phyloP scores from a whole-genome alignment of 805 yeast genomes.

The Teunomyces tritomae region DNA sequence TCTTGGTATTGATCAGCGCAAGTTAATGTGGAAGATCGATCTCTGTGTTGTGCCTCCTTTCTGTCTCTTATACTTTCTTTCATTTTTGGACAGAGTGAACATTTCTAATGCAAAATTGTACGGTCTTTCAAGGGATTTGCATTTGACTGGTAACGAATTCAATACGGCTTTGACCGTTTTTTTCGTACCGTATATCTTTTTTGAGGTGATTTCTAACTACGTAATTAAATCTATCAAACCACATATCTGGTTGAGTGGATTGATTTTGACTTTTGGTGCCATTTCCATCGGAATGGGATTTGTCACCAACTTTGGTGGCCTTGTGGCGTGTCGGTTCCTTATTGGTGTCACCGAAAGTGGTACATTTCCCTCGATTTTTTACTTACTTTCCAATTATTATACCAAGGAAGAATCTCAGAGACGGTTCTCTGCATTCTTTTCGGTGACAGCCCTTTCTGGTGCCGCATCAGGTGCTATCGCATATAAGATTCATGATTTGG shows the following conservation, averaged over 20 bases:
- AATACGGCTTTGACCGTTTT: constrained; percentile 66
- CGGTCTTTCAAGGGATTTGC: constrained; percentile 57
- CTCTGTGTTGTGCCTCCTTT: constrained; percentile 74
- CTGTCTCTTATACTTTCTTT: constrained; percentile 67
- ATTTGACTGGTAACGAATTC: constrained; percentile 56
- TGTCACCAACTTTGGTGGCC: constrained; percentile 54
- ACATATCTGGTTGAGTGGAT: constrained; percentile 57
- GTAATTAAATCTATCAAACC: constrained; percentile 58
- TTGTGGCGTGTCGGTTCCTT: constrained; percentile 61
- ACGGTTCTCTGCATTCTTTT: constrained; percentile 66
- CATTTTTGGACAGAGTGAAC: constrained; percentile 79
- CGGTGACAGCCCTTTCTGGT: constrained; percentile 73
- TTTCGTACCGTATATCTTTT: constrained; percentile 66
- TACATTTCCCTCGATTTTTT: constrained; percentile 74
- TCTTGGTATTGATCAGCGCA: constrained; percentile 50
- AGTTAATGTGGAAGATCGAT: constrained; percentile 64
- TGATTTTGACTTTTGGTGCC: constrained; percentile 63
- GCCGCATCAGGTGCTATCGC: constrained; percentile 78
- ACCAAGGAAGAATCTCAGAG: constrained; percentile 63
- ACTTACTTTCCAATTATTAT: constrained; percentile 65
- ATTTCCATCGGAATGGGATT: constrained; percentile 67
- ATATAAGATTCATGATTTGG: constrained; percentile 56
- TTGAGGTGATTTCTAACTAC: constrained; percentile 65
- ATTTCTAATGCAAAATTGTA: constrained; percentile 78
- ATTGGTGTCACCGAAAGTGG: constrained; percentile 70